Conservation (phyloP, 176 grass and related monocot species). For the Otatea glauca region DNA sequence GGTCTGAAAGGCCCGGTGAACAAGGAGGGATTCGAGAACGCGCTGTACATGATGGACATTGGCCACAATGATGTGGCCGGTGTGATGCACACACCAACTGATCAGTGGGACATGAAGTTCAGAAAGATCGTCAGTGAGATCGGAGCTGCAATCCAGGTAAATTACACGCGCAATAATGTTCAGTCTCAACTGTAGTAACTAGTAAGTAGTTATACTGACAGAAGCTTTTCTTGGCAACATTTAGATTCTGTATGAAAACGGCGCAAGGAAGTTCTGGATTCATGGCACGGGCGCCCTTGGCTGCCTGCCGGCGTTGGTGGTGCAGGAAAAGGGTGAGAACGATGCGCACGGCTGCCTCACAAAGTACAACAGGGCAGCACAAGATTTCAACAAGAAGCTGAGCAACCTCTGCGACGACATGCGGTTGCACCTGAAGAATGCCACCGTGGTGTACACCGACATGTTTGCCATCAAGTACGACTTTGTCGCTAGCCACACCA, state of each 20-base stretch:
- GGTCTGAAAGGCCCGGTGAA: conserved; percentile 59
- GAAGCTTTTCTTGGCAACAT: conserved; percentile 6
- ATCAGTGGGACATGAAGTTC: conserved; percentile 51
- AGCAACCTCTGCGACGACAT: conserved; percentile 60
- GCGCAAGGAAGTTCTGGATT: conserved; percentile 86
- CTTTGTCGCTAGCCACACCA: conserved; percentile 72
- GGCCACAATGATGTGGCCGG: conserved; percentile 74
- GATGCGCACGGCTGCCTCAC: conserved; percentile 65
- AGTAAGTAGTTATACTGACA: conserved; percentile 7
- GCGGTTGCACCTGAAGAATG: conserved; percentile 51
- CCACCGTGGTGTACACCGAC: conserved; percentile 81
- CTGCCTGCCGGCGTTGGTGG: conserved; percentile 76
- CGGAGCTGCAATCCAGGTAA: conserved; percentile 57
- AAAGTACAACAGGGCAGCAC: conserved; percentile 57
- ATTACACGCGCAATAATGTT: neutral
- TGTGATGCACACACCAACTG: conserved; percentile 43
- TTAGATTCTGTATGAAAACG: conserved; percentile 68
- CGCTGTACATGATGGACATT: conserved; percentile 84
- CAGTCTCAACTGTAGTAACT: neutral
- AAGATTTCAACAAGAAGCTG: conserved; percentile 67
- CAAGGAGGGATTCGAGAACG: conserved; percentile 66
- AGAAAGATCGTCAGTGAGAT: conserved; percentile 56
- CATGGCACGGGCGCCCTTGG: conserved; percentile 71
- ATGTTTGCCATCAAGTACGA: conserved; percentile 89
- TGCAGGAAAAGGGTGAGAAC: conserved; percentile 45